phyloP scores from a whole-genome alignment of 345 rosid species.

The Gossypium ekmanianum region DNA sequence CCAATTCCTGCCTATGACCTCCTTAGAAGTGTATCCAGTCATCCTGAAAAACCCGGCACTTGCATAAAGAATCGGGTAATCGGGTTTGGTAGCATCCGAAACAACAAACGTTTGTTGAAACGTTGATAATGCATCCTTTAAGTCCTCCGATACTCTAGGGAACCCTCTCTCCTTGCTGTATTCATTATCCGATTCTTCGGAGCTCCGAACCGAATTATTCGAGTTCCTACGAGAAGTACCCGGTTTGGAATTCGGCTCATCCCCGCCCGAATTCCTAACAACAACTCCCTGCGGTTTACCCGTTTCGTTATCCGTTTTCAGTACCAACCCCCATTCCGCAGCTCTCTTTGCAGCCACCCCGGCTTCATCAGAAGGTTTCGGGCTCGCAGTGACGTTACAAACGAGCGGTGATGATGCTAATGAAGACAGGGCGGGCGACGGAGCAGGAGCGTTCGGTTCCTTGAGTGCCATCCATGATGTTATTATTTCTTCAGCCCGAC shows the following conservation, averaged over 20 bases:
- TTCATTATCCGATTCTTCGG: slow-evolving; percentile 58
- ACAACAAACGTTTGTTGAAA: slow-evolving; percentile 96
- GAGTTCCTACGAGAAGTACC: slow-evolving; percentile 58
- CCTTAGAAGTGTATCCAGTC: slow-evolving; percentile 93
- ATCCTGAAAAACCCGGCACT: slow-evolving; percentile 97
- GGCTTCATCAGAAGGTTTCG: slow-evolving; percentile 25
- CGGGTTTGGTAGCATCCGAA: slow-evolving; percentile 91
- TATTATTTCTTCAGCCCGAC: slow-evolving; percentile 43
- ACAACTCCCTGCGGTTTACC: slow-evolving; percentile 81
- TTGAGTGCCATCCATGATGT: slow-evolving; percentile 95
- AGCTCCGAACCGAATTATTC: slow-evolving; percentile 67
- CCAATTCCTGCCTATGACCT: slow-evolving; percentile 95
- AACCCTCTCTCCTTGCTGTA: slow-evolving; percentile 43
- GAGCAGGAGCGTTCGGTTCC: slow-evolving; percentile 31
- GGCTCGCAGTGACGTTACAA: neutral
- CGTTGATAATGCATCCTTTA: slow-evolving; percentile 74
- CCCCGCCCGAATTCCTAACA: slow-evolving; percentile 79
- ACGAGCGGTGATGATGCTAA: slow-evolving; percentile 7
- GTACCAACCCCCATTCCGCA: slow-evolving; percentile 95
- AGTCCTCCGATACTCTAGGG: slow-evolving; percentile 75
- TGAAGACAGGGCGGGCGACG: slow-evolving; percentile 20
- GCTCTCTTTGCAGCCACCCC: slow-evolving; percentile 78
- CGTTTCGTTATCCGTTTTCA: slow-evolving; percentile 68
- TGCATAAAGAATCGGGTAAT: slow-evolving; percentile 83
- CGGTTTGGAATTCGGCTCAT: slow-evolving; percentile 41